Evolutionary conservation across 148 eudicot genomes (phyloP).

Genomic region (Cornus controversa): DNA sequence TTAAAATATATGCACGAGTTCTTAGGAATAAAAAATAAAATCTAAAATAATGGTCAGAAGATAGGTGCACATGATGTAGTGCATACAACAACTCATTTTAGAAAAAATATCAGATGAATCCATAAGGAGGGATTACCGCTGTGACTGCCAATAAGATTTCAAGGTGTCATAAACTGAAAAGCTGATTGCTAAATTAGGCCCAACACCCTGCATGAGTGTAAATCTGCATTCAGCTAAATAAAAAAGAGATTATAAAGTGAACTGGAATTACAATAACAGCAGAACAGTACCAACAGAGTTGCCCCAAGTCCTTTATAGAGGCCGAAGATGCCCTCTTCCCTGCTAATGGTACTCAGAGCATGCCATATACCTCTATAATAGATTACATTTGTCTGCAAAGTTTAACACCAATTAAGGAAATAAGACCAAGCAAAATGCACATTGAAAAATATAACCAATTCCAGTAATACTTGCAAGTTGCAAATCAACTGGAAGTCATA

Average conservation of each 20-base stretch:
- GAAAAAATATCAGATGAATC: neutral
- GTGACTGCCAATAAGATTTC: slow-evolving; percentile 70
- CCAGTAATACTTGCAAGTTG: neutral
- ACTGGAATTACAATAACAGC: neutral
- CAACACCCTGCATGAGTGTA: slow-evolving; percentile 70
- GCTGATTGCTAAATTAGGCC: slow-evolving; percentile 92
- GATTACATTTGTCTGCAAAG: slow-evolving; percentile 67
- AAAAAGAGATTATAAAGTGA: neutral
- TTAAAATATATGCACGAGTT: neutral
- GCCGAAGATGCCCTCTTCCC: slow-evolving; percentile 76
- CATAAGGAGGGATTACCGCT: slow-evolving; percentile 43
- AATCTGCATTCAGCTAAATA: slow-evolving; percentile 2
- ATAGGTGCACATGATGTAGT: neutral
- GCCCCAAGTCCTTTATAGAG: slow-evolving; percentile 98
- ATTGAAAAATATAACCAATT: neutral
- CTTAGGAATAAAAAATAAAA: neutral
- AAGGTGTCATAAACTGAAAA: slow-evolving; percentile 89
- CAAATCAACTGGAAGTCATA: neutral
- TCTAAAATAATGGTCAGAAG: neutral
- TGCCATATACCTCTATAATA: slow-evolving; percentile 91
- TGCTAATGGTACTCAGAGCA: slow-evolving; percentile 70
- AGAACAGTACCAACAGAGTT: slow-evolving; percentile 66
- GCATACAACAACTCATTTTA: neutral
- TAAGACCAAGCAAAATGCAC: neutral
- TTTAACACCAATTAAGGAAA: slow-evolving; percentile 9